Conservation (phyloP, 257 asterid species). For the Fraxinus anomala region DNA sequence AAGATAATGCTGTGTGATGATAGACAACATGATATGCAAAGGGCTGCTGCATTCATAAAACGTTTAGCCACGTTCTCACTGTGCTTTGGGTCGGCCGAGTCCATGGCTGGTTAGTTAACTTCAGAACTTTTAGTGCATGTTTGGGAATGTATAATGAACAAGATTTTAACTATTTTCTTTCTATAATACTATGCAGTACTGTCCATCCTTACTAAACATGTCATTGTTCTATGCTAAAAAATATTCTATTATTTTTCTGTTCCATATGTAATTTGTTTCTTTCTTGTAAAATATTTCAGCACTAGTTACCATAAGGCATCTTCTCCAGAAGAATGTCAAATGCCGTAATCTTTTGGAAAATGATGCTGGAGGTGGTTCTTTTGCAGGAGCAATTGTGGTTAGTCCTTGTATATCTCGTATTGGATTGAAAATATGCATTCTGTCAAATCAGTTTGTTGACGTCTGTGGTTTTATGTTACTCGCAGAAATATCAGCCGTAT, state of each 20-base stretch:
- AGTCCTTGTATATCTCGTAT: constrained; percentile 26
- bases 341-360: constrained; percentile 90
- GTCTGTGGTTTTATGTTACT: constrained; percentile 20
- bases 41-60: constrained; percentile 96
- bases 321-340: constrained; percentile 78
- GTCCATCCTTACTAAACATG: neutral
- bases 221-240: neutral
- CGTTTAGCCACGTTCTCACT: constrained; percentile 77
- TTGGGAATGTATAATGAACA: neutral
- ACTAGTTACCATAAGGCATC: constrained; percentile 79
- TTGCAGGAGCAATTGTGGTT: constrained; percentile 91
- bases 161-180: neutral
- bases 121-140: neutral
- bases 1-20: constrained; percentile 93
- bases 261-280: constrained; percentile 15
- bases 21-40: constrained; percentile 93
- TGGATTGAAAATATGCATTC: neutral
- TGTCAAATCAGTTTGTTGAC: constrained; percentile 5
- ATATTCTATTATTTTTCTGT: neutral
- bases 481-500: constrained; percentile 83
- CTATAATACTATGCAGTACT: neutral
- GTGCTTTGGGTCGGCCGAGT: constrained; percentile 81
- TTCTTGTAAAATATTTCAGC: constrained; percentile 50
- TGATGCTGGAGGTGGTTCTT: constrained; percentile 96
- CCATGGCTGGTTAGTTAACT: constrained; percentile 74